A percentile compares a stretch with the other conserved stretches of the same genome.
These are phyloP conservation scores for Nemania serpens DNA, from an alignment of 2,329 filamentous ascomycete species.

Conservation along the genomic window DNA sequence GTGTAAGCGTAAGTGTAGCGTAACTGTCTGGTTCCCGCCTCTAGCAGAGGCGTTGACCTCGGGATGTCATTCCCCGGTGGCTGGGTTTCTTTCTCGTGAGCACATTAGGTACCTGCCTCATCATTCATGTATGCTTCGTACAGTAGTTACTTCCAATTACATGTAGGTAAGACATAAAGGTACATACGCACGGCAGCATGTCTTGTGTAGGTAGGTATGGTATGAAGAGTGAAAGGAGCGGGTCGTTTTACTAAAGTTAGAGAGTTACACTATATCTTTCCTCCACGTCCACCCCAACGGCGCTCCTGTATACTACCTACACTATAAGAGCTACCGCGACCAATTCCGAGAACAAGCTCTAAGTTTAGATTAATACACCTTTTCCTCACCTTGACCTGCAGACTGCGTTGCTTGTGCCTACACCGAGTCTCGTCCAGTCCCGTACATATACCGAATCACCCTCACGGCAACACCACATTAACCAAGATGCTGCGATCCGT, in stretches of 20 bases:
- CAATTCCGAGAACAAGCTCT: not conserved
- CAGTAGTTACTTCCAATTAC: too few relatives aligned
- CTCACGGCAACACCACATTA: too few relatives aligned
- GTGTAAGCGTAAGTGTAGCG: too few relatives aligned
- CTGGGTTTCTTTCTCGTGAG: not conserved
- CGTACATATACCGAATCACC: too few relatives aligned
- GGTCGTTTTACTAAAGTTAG: not conserved
- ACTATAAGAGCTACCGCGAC: slow-evolving; percentile 12
- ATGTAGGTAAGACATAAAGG: too few relatives aligned
- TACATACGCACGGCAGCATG: too few relatives aligned
- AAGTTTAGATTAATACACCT: slow-evolving; percentile 16
- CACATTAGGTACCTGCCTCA: slow-evolving; percentile 8
- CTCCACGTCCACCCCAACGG: not conserved
- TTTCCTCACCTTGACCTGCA: not conserved
- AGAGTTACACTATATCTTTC: not conserved
- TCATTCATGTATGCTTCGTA: not conserved
- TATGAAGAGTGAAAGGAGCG: slow-evolving; percentile 1
- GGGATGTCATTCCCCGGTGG: too few relatives aligned
- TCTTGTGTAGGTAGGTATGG: not conserved
- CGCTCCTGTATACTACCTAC: not conserved
- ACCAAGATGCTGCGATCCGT: slow-evolving; percentile 48
- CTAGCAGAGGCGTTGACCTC: too few relatives aligned
- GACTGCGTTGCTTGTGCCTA: not conserved
- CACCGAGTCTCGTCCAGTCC: not conserved
- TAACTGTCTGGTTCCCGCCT: too few relatives aligned